Conservation (phyloP, 192 early-diverging fungal genomes). For the Coemansia aciculifera region DNA sequence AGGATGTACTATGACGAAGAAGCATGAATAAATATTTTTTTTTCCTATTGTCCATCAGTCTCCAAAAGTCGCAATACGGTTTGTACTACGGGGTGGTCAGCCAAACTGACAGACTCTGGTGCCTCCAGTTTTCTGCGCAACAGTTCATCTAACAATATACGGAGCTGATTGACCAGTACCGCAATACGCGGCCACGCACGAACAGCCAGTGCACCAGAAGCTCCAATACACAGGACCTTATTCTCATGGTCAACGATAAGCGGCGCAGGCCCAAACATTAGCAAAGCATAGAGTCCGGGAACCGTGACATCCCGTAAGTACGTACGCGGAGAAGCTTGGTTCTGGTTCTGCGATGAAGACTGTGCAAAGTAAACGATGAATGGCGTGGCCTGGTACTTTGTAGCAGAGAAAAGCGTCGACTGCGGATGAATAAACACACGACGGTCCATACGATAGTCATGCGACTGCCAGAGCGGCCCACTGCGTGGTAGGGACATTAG, state of each 20-base stretch:
- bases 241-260: constrained; percentile 71
- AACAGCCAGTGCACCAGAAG: constrained; percentile 60
- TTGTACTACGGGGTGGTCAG: constrained; percentile 35
- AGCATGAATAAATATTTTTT: background rate
- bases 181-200: constrained; percentile 73
- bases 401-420: constrained; percentile 67
- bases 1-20: constrained; percentile 27
- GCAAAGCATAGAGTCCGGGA: constrained; percentile 66
- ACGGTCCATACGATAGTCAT: constrained; percentile 51
- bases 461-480: constrained; percentile 12
- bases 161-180: constrained; percentile 75
- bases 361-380: constrained; percentile 72
- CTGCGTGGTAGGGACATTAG: background rate
- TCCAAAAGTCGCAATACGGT: constrained; percentile 35
- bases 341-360: constrained; percentile 19
- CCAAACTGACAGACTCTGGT: constrained; percentile 55
- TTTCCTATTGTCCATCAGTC: constrained; percentile 22
- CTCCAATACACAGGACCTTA: constrained; percentile 62
- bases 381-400: constrained; percentile 59
- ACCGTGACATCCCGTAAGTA: constrained; percentile 62
- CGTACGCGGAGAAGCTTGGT: constrained; percentile 9
- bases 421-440: constrained; percentile 85
- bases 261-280: constrained; percentile 81
- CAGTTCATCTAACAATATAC: constrained; percentile 66
- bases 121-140: constrained; percentile 73